A percentile compares a stretch with the other conserved stretches of the same genome.
These are phyloP conservation scores for Solanum tacnaense DNA, from an alignment of 257 asterid genomes.

Conservation along the genomic window DNA sequence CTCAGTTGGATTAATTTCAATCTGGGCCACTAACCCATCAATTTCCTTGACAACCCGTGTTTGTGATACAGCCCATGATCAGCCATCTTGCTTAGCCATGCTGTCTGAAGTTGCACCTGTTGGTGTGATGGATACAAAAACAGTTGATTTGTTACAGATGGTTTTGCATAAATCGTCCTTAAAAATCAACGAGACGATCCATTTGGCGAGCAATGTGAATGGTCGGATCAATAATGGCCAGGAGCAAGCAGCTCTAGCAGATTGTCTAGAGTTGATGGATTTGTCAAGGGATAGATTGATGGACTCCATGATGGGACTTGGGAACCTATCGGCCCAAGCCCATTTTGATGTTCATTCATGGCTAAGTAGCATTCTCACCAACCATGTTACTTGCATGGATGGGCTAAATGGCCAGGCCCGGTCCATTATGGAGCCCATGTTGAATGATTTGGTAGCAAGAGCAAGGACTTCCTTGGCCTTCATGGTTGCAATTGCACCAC, in stretches of 20 bases:
- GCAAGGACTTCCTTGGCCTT: constrained; percentile 16
- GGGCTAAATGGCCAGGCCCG: constrained; percentile 1
- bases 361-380: constrained; percentile 17
- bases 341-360: constrained; percentile 15
- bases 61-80: constrained; percentile 10
- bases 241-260: constrained; percentile 7
- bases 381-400: constrained; percentile 19
- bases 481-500: constrained; percentile 6
- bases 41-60: not conserved
- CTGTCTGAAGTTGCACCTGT: constrained; percentile 2
- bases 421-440: constrained; percentile 5
- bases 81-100: not conserved
- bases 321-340: constrained; percentile 1
- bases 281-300: constrained; percentile 10
- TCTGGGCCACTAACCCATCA: not conserved
- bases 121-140: not conserved
- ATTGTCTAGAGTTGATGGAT: constrained; percentile 21
- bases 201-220: not conserved
- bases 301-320: constrained; percentile 15
- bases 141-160: not conserved
- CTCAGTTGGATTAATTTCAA: not conserved
- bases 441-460: constrained; percentile 5
- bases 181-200: not conserved
- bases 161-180: not conserved
- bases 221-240: not conserved